Evolutionary conservation across 805 yeast species (phyloP), one percentile per base, ranked within the genome.

Genomic region (Schwanniomyces polymorphus): DNA sequence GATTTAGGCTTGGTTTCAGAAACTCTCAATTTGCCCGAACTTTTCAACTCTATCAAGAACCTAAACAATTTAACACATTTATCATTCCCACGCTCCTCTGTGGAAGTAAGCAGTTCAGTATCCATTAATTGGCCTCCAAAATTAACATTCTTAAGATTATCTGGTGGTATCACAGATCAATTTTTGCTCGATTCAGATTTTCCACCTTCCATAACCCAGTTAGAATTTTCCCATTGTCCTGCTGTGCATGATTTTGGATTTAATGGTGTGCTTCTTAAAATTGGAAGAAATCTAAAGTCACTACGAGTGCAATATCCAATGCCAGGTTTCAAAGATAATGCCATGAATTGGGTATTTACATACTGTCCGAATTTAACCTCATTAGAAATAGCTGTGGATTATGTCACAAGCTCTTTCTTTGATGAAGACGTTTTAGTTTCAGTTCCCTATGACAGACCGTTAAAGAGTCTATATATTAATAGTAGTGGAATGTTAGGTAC

Each of bases 141-240:
- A 46, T 67, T 92, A 41, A 75, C 84, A 61, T 82, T 81, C 57
- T 68, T 92, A 38, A 82, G 92, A 44, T 71, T 92, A 2, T 84
- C 96, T 39, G 99, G 99, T 2, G 97, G 97, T 3, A 82, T 92
- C 3, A 81, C 96, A 1, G 87, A 91, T 58, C 86, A 82, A 40
- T 92, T 92, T 63, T 72, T 94, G 11, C 68, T 76, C 37, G 78
- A 78, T 27, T 82, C 94, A 1, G 61, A 67, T n/a, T 85, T 94
- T 60, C 98, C 98, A 0, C 39, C 60, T 1, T 79, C 91, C 1
- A 83, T 92, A 35, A 81, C 80, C 2, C 79, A 80, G 17, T 68
- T 92, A 42, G 91, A 89, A 53, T 77, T 92, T 58, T 86, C 96
- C 0, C 96, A 89, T 63, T 92, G 98, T 67, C 97, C 98, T 0